Evolutionary conservation across 345 rosid species (phyloP), one percentile per base, ranked within the genome.

Genomic region (Eucalyptus regnans): DNA sequence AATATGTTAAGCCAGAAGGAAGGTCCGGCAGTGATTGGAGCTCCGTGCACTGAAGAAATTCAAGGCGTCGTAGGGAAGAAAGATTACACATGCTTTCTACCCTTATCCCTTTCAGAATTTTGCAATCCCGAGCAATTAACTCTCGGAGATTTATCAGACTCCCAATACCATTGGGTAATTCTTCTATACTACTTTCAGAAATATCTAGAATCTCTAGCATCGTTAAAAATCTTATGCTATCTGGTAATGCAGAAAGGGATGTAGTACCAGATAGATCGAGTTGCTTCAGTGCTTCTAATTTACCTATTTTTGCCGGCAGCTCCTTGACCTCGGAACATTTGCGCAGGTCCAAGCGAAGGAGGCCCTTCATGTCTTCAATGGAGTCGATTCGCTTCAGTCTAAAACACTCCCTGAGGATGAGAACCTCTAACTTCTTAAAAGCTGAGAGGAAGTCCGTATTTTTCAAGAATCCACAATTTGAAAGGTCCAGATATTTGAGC

Each of bases 391-490:
- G 62, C 29, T 23, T 23, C 11, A n/a, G 6, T 7, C 20, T 0
- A 33, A 2, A 0, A 14, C 76, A 64, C 0, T 2, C 0, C 0
- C 0, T 14, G 76, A 66, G 76, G 41, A n/a, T 66, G 8, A 66
- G 20, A 31, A 66, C 76, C 76, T 66, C 76, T 15, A 66, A n/a
- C 8, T 66, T 31, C 76, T 66, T 3, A n/a, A 66, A 66, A 66
- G 41, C 41, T 3, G 41, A n/a, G 76, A 66, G 76, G 76, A 66
- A 66, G 41, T n/a, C 5, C 0, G 76, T 66, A 66, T n/a, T 7
- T n/a, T 66, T 11, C 20, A 64, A 64, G 18, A 14, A 0, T 0
- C 0, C 0, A 64, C 71, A 64, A 1, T 0, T 0, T 0, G 41
- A 7, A 31, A 66, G 76, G 76, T 66, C 37, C 8, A 66, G 76